Base-by-base conservation (phyloP, 2,329 filamentous ascomycete species). In the Neonectria sp. region DNA sequence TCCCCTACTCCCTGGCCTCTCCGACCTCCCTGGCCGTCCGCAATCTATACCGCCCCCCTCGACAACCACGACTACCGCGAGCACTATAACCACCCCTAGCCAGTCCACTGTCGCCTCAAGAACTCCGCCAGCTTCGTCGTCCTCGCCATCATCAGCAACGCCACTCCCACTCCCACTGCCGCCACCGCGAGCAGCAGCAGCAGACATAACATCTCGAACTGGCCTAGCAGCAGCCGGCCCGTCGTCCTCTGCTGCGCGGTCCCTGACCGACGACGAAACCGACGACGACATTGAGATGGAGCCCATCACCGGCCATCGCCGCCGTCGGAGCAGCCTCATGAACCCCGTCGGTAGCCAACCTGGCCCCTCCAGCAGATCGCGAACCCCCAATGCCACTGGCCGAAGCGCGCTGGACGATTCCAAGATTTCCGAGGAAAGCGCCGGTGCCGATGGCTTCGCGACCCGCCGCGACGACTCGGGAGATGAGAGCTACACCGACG, bases 401-500 rank as follows among this genome's bases (percentile, higher is more conserved):
- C 75, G 72, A 45, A 45, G 40, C 8, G 40, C 40, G 7, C 40
- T 45, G 59, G 73, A 79, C 8, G 71, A 74, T 15, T 83, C 79
- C 52, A 86, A 86, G 75, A 85, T 86, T 55, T 80, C 81, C 29
- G 86, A 86, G 68, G 85, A 86, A 69, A 77, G 75, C 51, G 71
- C 69, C 52, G 68, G 68, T 27, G 74, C 71, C 60, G 72, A 78
- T 55, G 76, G 71, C 57, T 74, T 72, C 55, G 71, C 71, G 51
- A 63, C 71, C 6, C 71, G 70, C 63, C 78, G 74, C 51, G 77
- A 79, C 52, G 78, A 79, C 13, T 75, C 77, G 4, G 79, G 83
- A 70, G 84, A 86, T 60, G 89, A 90, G 72, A 84, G 89, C 74
- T 86, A 89, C 60, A 91, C 90, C 31, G 92, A 94, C 72, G 91